These are phyloP conservation scores for Phytophthora quininea DNA, from an alignment of 352 stramenopile genomes.

Conservation along the genomic window DNA sequence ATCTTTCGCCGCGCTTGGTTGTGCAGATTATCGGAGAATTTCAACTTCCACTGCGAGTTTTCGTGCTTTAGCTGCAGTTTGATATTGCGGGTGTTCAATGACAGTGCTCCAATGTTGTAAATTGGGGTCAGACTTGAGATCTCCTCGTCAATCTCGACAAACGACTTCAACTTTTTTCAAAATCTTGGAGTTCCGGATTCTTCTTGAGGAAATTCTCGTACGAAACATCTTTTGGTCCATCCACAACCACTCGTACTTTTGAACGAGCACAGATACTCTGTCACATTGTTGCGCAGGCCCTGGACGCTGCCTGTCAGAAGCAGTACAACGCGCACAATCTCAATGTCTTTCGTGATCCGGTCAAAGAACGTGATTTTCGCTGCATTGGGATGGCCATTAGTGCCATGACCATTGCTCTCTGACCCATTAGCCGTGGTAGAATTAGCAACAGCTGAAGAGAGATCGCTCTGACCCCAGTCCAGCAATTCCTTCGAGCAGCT, in stretches of 20 bases:
- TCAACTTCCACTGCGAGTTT: slow-evolving; percentile 97
- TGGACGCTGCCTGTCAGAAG: slow-evolving; percentile 98
- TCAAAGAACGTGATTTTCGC: slow-evolving; percentile 95
- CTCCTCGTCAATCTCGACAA: slow-evolving; percentile 94
- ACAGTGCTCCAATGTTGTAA: slow-evolving; percentile 97
- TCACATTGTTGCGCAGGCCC: slow-evolving; percentile 96
- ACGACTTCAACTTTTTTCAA: slow-evolving; percentile 97
- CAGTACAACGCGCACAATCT: slow-evolving; percentile 97
- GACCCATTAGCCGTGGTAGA: slow-evolving; percentile 23
- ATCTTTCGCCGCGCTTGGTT: slow-evolving; percentile 93
- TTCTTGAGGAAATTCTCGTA: slow-evolving; percentile 96
- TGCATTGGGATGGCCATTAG: slow-evolving; percentile 30
- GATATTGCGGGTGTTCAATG: slow-evolving; percentile 96
- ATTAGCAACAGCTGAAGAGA: slow-evolving; percentile 28
- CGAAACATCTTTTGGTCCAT: slow-evolving; percentile 96
- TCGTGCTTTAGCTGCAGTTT: slow-evolving; percentile 97
- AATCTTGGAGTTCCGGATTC: slow-evolving; percentile 95
- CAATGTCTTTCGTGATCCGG: slow-evolving; percentile 98
- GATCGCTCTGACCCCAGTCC: slow-evolving; percentile 93
- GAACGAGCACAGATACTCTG: slow-evolving; percentile 97
- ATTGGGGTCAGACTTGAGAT: slow-evolving; percentile 89
- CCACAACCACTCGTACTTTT: slow-evolving; percentile 98
- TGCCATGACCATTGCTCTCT: slow-evolving; percentile 12
- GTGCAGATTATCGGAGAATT: slow-evolving; percentile 98
- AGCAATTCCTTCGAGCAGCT: slow-evolving; percentile 96